Base-by-base conservation (phyloP, 768 basidiomycete genomes). In the Phallus indusiatus region DNA sequence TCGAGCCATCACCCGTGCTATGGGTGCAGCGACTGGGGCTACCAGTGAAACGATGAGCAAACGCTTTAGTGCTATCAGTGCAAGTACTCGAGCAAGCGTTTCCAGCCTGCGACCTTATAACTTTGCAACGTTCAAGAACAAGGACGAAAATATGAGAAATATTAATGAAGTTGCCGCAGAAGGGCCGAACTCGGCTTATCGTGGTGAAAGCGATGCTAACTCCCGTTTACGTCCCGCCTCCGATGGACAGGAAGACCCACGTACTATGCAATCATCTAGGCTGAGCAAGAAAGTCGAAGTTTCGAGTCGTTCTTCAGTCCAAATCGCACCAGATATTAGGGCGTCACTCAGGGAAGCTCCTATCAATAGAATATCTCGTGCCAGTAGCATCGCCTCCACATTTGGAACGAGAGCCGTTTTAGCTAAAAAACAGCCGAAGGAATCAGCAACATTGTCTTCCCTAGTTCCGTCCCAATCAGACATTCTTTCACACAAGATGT, bases 41-140 rank as follows among this genome's bases (percentile, higher is more conserved):
- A n/a, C 42, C 12, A 11, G 42, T 42, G 42, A 12, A 42, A 42
- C 42, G 12, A 42, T 42, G 42, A 42, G 42, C 42, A 42, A 42
- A 42, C 42, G 42, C 14, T 42, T 42, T 10, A 42, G 42, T n/a
- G 42, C 42, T 4, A 42, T 42, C 42, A 72, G 33, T 72, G 74
- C 48, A 69, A 68, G 28, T 74, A 71, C 62, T 69, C 24, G 28
- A 20, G 47, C 42, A 48, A 56, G 49, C 55, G 35, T 53, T 35
- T 58, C 69, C 6, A 82, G 81, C 0, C 72, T 84, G 20, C 67
- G 79, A 1, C 79, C 82, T 0, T 84, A 83, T 60, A 72, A 73
- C 0, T 74, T 73, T 53, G 67, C 42, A n/a, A 10, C 42, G n/a
- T n/a, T 69, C 7, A 66, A 62, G 62, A 60, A 59, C 28, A 51